These are phyloP conservation scores for Saccharomyces hybrid DNA, from an alignment of 1,139 yeast species.

Conservation along the genomic window DNA sequence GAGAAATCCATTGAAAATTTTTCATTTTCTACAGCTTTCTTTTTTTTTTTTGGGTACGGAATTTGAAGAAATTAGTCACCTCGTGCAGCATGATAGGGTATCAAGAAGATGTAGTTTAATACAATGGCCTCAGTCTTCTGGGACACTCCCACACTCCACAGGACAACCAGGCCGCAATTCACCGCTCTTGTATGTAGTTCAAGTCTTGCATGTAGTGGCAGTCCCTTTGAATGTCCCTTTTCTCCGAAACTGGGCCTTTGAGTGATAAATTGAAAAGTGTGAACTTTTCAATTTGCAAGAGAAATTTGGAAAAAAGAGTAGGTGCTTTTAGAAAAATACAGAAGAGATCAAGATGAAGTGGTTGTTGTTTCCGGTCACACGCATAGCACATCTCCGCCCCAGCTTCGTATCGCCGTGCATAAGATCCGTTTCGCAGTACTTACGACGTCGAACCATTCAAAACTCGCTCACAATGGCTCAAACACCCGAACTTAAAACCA, in stretches of 20 bases:
- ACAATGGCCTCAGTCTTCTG: neutral
- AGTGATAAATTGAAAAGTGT: neutral
- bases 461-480: neutral
- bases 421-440: neutral
- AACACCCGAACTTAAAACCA: slow-evolving; percentile 1
- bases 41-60: neutral
- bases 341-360: neutral
- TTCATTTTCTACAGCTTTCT: neutral
- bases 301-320: neutral
- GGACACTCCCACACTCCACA: neutral
- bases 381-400: neutral
- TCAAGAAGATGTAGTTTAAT: neutral
- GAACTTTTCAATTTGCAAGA: neutral
- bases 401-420: neutral
- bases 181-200: neutral
- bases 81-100: neutral
- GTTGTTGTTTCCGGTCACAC: neutral
- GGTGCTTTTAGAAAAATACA: neutral
- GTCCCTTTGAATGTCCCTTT: neutral
- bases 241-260: neutral
- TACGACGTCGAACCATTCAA: neutral
- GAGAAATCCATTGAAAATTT: neutral
- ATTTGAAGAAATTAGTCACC: neutral
- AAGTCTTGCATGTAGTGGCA: neutral
- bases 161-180: neutral